These are phyloP conservation scores for Termitomyces sp. DNA, from an alignment of 768 basidiomycete species.

Conservation along the genomic window DNA sequence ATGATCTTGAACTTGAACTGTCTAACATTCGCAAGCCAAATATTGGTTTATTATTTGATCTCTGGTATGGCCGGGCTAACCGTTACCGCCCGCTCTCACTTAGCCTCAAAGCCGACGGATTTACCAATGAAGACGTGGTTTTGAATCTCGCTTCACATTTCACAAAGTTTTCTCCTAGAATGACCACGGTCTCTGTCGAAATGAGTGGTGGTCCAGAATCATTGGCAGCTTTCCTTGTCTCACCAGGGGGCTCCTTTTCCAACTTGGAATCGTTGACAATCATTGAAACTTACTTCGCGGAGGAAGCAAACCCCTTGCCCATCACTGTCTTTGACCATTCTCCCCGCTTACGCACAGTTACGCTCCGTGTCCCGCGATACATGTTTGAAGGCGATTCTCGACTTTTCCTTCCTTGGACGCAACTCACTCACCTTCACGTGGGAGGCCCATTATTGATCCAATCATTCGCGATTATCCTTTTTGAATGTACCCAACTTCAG, in stretches of 20 bases:
- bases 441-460: no score
- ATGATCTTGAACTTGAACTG: not conserved
- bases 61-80: constrained; percentile 1
- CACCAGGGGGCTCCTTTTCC: not conserved
- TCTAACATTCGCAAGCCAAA: not conserved
- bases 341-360: no score
- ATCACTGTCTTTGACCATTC: no score
- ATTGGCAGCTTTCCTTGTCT: not conserved
- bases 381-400: no score
- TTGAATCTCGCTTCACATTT: not conserved
- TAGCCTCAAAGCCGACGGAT: not conserved
- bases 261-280: not conserved
- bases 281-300: not conserved
- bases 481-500: no score
- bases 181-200: not conserved
- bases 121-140: no score
- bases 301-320: no score
- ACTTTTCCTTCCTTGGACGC: no score
- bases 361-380: no score
- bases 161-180: not conserved
- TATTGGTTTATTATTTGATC: not conserved
- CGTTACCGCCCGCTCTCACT: not conserved
- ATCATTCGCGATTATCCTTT: no score
- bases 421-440: no score
- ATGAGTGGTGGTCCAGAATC: not conserved